Conservation (phyloP, 2,329 filamentous ascomycete genomes). For the Alternaria solani region DNA sequence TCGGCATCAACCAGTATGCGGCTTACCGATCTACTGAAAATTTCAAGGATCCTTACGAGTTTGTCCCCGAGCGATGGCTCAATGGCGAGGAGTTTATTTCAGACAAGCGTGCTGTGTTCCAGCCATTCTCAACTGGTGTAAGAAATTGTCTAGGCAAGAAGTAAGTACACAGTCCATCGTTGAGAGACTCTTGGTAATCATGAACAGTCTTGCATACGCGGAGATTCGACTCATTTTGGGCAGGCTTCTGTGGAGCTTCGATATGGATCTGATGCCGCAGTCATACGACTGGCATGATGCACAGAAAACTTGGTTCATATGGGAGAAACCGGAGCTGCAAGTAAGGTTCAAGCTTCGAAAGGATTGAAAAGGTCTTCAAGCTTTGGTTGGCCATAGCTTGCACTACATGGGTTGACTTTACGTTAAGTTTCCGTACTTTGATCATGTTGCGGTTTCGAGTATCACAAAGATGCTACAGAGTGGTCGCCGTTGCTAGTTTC, state of each 20-base stretch:
- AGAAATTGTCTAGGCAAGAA: constrained; percentile 5
- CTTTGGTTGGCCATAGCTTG: too few relatives aligned
- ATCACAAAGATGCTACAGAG: too few relatives aligned
- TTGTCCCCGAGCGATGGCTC: background rate
- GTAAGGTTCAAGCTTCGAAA: too few relatives aligned
- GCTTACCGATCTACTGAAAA: background rate
- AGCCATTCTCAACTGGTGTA: background rate
- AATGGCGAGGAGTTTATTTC: background rate
- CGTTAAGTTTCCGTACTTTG: too few relatives aligned
- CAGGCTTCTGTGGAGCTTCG: constrained; percentile 51
- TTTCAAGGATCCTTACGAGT: background rate
- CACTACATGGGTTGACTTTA: too few relatives aligned
- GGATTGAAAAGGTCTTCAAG: too few relatives aligned
- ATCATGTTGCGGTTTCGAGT: too few relatives aligned
- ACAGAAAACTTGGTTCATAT: background rate
- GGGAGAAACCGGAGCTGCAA: background rate
- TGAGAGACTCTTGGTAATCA: too few relatives aligned
- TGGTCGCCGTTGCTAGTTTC: too few relatives aligned
- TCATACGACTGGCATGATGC: background rate
- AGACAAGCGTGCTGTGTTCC: background rate
- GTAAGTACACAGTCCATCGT: too few relatives aligned
- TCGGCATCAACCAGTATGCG: background rate
- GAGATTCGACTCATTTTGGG: constrained; percentile 50
- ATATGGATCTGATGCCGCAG: constrained; percentile 29
- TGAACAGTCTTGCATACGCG: background rate